Evolutionary conservation across 2,329 filamentous ascomycete species (phyloP), one percentile per base, ranked within the genome.

Genomic region (Diaporthe ilicicola): DNA sequence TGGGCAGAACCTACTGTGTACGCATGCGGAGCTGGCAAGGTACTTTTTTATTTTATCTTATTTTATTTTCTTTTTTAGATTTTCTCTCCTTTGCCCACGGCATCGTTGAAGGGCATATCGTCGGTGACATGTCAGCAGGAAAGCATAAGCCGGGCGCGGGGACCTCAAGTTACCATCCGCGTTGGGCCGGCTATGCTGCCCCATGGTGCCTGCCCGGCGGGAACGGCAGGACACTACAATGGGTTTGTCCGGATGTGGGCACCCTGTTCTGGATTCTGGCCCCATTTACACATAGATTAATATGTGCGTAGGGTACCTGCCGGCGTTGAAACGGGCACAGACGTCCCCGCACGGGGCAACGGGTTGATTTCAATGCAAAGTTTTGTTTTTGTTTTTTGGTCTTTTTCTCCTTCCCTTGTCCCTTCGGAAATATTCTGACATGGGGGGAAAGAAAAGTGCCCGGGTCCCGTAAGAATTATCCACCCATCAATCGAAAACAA

Each of bases 311-410:
- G 44, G 34, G 59, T 64, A 37, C 44, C 59, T 64, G 44, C 42
- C 27, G 59, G 27, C 59, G 59, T 62, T 62, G 59, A 62, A 62
- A 62, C 59, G 42, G 59, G 59, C 59, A 62, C 59, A 62, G 59
- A 62, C 59, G n/a, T 34, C 42, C 42, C 42, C 59, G 44, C 59
- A 64, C 59, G 44, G 59, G 59, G 59, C 59, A 62, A 62, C 42
- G 29, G 59, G 27, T 62, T 62, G 59, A 48, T 48, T 62, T 37
- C 42, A 62, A 62, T 48, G 59, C 59, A 62, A 44, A 42, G 27
- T n/a, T 48, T 39, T 39, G 8, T 39, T 39, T 39, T 39, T n/a
- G n/a, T n/a, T n/a, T n/a, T n/a, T n/a, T n/a, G n/a, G n/a, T n/a
- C n/a, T n/a, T n/a, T n/a, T n/a, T n/a, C n/a, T n/a, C n/a, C 3